Evolutionary conservation across 345 rosid species (phyloP).

Genomic region (Sisymbrium irio): DNA sequence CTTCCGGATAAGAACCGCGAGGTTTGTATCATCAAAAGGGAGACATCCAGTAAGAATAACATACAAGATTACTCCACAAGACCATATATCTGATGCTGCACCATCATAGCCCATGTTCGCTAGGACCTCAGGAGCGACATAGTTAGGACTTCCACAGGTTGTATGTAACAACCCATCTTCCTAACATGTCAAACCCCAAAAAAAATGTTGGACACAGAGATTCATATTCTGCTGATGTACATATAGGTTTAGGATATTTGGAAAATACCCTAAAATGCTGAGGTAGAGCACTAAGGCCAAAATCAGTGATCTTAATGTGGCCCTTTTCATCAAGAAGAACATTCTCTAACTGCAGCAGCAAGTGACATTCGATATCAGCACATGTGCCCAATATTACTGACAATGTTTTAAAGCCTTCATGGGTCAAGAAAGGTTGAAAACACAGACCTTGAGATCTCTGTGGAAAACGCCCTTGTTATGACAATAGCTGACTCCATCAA

Average conservation of each 20-base stretch:
- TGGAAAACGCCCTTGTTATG: constrained; percentile 79
- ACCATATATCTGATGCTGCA: constrained; percentile 86
- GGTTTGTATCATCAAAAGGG: constrained; percentile 89
- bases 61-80: constrained; percentile 87
- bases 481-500: constrained; percentile 83
- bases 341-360: constrained; percentile 68
- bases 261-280: constrained; percentile 70
- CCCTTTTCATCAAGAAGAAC: constrained; percentile 76
- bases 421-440: neutral
- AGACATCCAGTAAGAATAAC: constrained; percentile 78
- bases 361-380: constrained; percentile 18
- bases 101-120: constrained; percentile 86
- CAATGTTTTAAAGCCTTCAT: neutral
- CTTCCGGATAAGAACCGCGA: constrained; percentile 81
- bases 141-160: constrained; percentile 93
- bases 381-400: neutral
- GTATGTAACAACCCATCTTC: constrained; percentile 86
- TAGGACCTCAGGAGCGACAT: constrained; percentile 89
- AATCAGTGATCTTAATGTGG: constrained; percentile 81
- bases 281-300: constrained; percentile 91
- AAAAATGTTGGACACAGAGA: neutral
- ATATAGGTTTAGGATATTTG: neutral
- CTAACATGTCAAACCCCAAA: constrained; percentile 33
- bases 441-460: constrained; percentile 83
- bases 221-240: constrained; percentile 31